Evolutionary conservation across 306 rosid species (phyloP), one percentile per base, ranked within the genome.

Genomic region (Hylodesmum podocarpum): DNA sequence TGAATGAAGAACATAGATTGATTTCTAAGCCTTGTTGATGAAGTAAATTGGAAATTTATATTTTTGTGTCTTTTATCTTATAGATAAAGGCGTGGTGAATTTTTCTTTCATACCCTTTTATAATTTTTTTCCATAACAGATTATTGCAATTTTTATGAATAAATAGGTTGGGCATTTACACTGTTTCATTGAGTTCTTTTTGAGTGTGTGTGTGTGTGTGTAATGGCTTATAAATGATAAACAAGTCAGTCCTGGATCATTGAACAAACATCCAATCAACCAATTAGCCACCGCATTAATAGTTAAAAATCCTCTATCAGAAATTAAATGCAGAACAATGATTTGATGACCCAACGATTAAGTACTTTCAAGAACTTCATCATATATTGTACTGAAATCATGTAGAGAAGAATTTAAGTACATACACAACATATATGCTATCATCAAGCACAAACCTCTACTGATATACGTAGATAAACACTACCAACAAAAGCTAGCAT

Each of bases 391-490:
- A 54, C 36, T 16, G 27, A n/a, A 15, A 57, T 14, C 37, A 14
- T 15, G n/a, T n/a, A n/a, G n/a, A n/a, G n/a, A n/a, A 15, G 7
- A 67, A 53, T 51, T 69, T 8, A 5, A 28, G 63, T 43, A 33
- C 39, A 24, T 36, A 63, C 24, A 27, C 41, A 43, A 59, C 31
- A 39, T 13, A 79, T 27, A 33, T 44, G 70, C 44, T 31, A 78
- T 55, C 47, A 15, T 44, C 67, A 70, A 41, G 80, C 64, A 66
- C 54, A 70, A 19, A 15, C 43, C 40, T 70, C 51, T 11, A 66
- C 29, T 62, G 46, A 34, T 12, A 19, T 1, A 81, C 34, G 15
- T 54, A 22, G 61, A 77, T 66, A 70, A 53, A 51, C 27, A 37
- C 44, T 29, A 31, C 44, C 7, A 29, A 28, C 46, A 18, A 70